Evolutionary conservation across 148 eudicot genomes (phyloP).

Genomic region (Euryodendron excelsum): DNA sequence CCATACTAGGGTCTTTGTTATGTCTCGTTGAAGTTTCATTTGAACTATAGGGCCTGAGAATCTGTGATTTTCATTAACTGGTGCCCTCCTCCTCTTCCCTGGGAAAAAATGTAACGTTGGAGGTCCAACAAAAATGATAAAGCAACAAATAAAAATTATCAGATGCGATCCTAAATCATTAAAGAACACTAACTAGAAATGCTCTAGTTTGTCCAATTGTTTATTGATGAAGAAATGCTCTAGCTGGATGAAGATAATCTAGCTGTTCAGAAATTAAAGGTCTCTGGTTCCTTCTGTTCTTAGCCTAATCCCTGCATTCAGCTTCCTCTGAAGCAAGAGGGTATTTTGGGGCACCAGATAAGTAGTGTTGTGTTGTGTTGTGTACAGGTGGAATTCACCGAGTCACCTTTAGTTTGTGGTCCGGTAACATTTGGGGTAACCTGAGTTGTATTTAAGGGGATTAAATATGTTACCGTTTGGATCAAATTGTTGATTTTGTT

Average conservation of each 20-base stretch:
- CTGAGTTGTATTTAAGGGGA: not conserved
- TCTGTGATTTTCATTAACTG: not conserved
- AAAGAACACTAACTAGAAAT: not conserved
- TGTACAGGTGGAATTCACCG: not conserved
- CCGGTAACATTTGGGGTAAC: not conserved
- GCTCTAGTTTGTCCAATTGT: not conserved
- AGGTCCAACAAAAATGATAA: too few relatives aligned
- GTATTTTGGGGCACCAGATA: not conserved
- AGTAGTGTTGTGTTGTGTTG: not conserved
- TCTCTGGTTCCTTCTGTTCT: not conserved
- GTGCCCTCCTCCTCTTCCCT: too few relatives aligned
- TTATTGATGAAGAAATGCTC: not conserved
- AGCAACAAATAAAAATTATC: not conserved
- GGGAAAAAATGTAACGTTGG: too few relatives aligned
- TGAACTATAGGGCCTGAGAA: not conserved
- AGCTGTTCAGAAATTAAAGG: too few relatives aligned
- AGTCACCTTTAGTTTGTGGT: not conserved
- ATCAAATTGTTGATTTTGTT: not conserved
- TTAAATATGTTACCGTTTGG: not conserved
- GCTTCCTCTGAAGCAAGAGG: not conserved
- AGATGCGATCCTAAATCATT: not conserved
- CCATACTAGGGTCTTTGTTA: too few relatives aligned
- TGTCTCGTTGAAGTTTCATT: not conserved
- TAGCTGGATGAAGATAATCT: not conserved
- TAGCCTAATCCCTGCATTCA: not conserved